Evolutionary conservation across 768 basidiomycete genomes (phyloP).

Genomic region (Leccinellum albellum): DNA sequence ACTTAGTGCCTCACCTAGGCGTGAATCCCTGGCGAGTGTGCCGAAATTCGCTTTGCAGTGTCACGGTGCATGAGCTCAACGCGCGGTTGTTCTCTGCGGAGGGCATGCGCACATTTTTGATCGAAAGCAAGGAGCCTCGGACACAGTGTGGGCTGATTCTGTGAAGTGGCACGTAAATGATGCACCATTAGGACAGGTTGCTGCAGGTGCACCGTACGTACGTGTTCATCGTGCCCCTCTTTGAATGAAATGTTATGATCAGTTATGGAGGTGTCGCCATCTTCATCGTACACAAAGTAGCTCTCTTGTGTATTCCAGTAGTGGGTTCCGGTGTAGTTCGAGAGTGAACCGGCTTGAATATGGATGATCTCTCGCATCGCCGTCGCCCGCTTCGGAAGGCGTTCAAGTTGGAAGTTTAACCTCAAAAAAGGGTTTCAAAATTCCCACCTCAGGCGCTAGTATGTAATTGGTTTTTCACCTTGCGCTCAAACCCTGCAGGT

Average conservation of each 20-base stretch:
- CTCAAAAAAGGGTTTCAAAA: not conserved
- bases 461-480: too few species aligned
- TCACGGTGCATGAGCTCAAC: constrained; percentile 8
- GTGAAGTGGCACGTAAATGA: constrained; percentile 1
- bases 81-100: not conserved
- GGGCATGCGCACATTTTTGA: constrained; percentile 46
- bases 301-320: constrained; percentile 81
- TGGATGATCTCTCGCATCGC: constrained; percentile 76
- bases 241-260: constrained; percentile 62
- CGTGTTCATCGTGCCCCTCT: constrained; percentile 51
- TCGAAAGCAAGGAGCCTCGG: constrained; percentile 69
- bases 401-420: not conserved
- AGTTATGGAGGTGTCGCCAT: constrained; percentile 37
- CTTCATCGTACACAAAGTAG: constrained; percentile 54
- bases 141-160: constrained; percentile 42
- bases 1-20: constrained; percentile 26
- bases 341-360: constrained; percentile 63
- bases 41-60: constrained; percentile 59
- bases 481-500: too few species aligned
- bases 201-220: constrained; percentile 28
- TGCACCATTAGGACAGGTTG: not conserved
- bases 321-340: constrained; percentile 71
- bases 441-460: too few species aligned
- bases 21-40: constrained; percentile 42
- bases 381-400: not conserved